phyloP scores from a whole-genome alignment of 148 eudicot species.

The Agrostemma githago region DNA sequence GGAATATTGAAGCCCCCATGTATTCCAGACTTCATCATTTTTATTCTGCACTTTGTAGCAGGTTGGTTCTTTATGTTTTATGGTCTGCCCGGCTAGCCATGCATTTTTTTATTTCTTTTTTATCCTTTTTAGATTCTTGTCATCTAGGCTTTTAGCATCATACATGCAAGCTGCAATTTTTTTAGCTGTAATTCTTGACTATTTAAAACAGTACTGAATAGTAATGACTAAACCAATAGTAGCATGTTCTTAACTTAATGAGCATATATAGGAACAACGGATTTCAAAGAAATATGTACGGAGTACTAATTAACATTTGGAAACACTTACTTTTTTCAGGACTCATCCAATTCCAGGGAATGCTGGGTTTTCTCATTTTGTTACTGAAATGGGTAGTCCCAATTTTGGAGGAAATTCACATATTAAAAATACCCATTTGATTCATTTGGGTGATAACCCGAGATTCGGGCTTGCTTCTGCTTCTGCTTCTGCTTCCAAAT shows the following conservation, averaged over 20 bases:
- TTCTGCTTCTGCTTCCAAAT: too few species aligned
- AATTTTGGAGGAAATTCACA: too few species aligned
- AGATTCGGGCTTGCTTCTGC: too few species aligned
- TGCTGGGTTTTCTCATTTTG: too few species aligned
- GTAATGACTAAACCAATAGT: not conserved
- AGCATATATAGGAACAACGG: not conserved
- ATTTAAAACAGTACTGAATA: not conserved
- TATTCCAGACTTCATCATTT: constrained; percentile 71
- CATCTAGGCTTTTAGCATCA: not conserved
- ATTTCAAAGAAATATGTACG: not conserved
- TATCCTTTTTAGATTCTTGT: not conserved
- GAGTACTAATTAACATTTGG: not conserved
- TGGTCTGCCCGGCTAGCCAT: not conserved
- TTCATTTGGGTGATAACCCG: too few species aligned
- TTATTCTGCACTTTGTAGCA: constrained; percentile 61
- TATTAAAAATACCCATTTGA: too few species aligned
- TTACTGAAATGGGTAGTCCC: too few species aligned
- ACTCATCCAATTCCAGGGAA: too few species aligned
- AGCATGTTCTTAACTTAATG: not conserved
- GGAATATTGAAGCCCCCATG: constrained; percentile 82
- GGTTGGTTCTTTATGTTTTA: constrained; percentile 32
- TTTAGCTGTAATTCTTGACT: not conserved
- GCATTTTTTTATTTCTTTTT: not conserved
- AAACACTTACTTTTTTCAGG: too few species aligned
- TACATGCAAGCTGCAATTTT: not conserved